Conservation (phyloP, 192 early-diverging fungal genomes). For the Paraglomus brasilianum region DNA sequence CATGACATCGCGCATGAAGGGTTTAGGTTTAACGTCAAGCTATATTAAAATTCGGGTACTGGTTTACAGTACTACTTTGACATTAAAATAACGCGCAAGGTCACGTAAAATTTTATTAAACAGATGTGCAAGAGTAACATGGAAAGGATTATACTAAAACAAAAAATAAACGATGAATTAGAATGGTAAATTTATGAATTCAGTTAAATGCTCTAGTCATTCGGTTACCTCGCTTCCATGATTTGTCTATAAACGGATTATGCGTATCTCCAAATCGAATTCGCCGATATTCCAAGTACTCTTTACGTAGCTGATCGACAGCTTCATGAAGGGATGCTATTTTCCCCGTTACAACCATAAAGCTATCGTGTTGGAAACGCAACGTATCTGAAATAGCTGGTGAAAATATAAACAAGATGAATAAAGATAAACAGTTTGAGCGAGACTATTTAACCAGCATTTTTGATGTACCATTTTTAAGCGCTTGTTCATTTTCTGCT, state of each 20-base stretch:
- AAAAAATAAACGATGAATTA: no score
- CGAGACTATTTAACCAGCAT: not conserved
- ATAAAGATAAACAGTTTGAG: not conserved
- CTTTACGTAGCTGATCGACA: constrained; percentile 22
- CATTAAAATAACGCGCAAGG: no score
- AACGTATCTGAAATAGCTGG: constrained; percentile 17
- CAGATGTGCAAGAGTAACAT: no score
- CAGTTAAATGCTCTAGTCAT: no score
- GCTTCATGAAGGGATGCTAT: constrained; percentile 20
- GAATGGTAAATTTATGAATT: no score
- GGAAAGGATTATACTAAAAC: no score
- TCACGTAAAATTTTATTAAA: no score
- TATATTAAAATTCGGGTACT: no score
- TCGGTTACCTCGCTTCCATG: no score
- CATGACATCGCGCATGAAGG: no score
- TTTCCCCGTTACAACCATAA: constrained; percentile 29
- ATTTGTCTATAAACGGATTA: constrained; percentile 16
- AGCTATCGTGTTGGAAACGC: constrained; percentile 27
- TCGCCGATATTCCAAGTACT: constrained; percentile 20
- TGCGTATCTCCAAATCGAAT: not conserved
- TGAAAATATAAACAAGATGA: not conserved
- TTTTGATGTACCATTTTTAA: not conserved
- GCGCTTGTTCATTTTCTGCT: not conserved
- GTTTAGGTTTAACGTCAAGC: no score
- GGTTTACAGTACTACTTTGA: no score